Evolutionary conservation across 2,329 filamentous ascomycete species (phyloP).

Genomic region (Pyrenophora graminea): DNA sequence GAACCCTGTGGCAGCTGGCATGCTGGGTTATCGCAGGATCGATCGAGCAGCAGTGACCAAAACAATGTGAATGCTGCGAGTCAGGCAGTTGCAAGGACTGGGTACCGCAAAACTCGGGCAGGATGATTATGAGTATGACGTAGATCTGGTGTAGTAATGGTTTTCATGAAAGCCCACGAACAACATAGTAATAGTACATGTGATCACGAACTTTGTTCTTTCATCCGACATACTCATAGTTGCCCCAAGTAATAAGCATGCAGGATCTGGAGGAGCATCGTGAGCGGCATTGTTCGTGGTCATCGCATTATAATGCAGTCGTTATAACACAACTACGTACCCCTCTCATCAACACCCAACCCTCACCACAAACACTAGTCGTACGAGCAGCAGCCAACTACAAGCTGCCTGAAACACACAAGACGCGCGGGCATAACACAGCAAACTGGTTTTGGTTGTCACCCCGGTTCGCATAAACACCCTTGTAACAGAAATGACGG

Average conservation of each 20-base stretch:
- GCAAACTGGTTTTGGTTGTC: constrained; percentile 4
- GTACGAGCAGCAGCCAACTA: not conserved
- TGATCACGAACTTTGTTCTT: too few species aligned
- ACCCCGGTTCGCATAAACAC: constrained; percentile 13
- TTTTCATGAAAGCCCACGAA: too few species aligned
- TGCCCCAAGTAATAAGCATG: too few species aligned
- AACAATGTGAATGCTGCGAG: not conserved
- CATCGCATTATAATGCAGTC: not conserved
- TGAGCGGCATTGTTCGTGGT: not conserved
- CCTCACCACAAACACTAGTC: not conserved
- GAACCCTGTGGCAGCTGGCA: not conserved
- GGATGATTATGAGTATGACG: too few species aligned
- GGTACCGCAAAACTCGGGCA: too few species aligned
- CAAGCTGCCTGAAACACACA: constrained; percentile 1
- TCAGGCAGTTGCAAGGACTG: too few species aligned
- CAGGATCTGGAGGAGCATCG: too few species aligned
- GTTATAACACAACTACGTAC: not conserved
- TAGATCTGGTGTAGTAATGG: too few species aligned
- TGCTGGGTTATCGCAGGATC: not conserved
- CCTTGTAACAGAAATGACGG: constrained; percentile 16
- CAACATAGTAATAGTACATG: too few species aligned
- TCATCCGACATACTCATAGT: too few species aligned
- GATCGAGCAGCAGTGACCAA: not conserved
- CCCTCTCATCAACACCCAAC: not conserved
- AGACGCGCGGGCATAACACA: constrained; percentile 3